These are phyloP conservation scores for Chromera velia DNA, from an alignment of 73 alveolate genomes.

Conservation along the genomic window DNA sequence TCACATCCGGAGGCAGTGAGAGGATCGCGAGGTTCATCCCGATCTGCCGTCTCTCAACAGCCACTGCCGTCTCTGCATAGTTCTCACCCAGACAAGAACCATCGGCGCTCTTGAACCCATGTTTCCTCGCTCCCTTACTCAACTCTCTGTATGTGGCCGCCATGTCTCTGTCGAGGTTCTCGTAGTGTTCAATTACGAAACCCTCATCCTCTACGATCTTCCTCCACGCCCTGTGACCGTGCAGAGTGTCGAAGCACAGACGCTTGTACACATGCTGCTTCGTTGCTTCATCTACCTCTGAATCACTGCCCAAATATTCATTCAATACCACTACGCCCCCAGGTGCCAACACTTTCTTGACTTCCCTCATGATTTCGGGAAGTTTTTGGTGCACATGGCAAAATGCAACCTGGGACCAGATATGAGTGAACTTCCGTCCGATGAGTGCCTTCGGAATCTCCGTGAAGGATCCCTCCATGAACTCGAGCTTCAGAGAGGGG, in stretches of 20 bases:
- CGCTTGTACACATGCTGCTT: conserved; percentile 19
- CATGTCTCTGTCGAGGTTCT: too few relatives aligned
- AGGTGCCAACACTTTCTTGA: conserved; percentile 10
- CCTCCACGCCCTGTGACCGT: conserved; percentile 8
- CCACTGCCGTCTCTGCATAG: too few relatives aligned
- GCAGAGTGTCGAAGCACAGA: conserved; percentile 5
- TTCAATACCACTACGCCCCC: conserved; percentile 20
- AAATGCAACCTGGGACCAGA: neutral
- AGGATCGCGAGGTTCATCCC: too few relatives aligned
- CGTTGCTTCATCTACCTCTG: neutral
- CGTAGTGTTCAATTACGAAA: conserved; percentile 3
- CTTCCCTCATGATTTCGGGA: conserved; percentile 3
- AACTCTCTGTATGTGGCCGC: too few relatives aligned
- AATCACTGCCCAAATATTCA: neutral
- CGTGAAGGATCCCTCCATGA: conserved; percentile 2
- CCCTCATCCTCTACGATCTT: conserved; percentile 12
- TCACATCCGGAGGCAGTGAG: too few relatives aligned
- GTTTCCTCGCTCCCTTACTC: too few relatives aligned
- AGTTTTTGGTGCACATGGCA: conserved; percentile 15
- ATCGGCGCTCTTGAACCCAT: too few relatives aligned
- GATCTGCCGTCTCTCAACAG: too few relatives aligned
- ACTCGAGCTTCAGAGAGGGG: neutral
- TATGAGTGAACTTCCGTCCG: neutral
- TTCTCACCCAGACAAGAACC: too few relatives aligned
- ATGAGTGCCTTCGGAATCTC: neutral